phyloP scores from a whole-genome alignment of 164 flowering plant genomes.

The Protea cynaroides region DNA sequence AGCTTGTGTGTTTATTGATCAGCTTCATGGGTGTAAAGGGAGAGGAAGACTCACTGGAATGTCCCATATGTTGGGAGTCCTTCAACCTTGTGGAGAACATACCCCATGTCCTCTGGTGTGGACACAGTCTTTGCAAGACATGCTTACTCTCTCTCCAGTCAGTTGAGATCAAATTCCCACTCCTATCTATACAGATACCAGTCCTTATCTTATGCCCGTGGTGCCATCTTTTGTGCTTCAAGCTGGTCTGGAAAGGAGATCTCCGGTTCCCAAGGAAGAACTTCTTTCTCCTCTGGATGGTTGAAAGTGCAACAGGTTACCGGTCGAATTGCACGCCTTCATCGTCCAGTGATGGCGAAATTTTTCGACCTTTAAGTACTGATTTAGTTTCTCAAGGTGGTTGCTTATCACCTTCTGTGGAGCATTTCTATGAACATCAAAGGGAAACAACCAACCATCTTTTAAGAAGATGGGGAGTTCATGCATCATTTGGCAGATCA shows the following conservation, averaged over 20 bases:
- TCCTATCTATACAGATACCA: conserved; percentile 46
- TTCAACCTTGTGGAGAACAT: conserved; percentile 71
- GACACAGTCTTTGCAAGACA: conserved; percentile 68
- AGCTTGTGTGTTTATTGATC: background rate
- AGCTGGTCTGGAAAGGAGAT: conserved; percentile 54
- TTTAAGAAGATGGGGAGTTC: conserved; percentile 25
- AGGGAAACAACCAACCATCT: conserved; percentile 5
- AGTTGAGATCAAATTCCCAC: conserved; percentile 42
- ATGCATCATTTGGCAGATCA: conserved; percentile 31
- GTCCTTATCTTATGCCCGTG: conserved; percentile 71
- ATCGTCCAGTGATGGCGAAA: conserved; percentile 10
- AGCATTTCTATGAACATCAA: conserved; percentile 1
- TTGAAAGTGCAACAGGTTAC: conserved; percentile 60
- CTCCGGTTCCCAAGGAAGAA: conserved; percentile 64
- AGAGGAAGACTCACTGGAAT: conserved; percentile 59
- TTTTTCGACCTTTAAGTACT: conserved; percentile 11
- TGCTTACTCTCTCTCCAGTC: conserved; percentile 53
- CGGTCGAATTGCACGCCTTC: conserved; percentile 21
- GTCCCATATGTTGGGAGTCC: conserved; percentile 76
- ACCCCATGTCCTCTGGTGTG: conserved; percentile 74
- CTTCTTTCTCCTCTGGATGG: conserved; percentile 69
- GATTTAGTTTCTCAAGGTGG: conserved; percentile 3
- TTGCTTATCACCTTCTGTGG: background rate
- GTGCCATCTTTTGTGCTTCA: conserved; percentile 55
- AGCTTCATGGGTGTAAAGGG: conserved; percentile 1